Base-by-base conservation (phyloP, 2,329 filamentous ascomycete species). In the Emmonsiellopsis sp. region DNA sequence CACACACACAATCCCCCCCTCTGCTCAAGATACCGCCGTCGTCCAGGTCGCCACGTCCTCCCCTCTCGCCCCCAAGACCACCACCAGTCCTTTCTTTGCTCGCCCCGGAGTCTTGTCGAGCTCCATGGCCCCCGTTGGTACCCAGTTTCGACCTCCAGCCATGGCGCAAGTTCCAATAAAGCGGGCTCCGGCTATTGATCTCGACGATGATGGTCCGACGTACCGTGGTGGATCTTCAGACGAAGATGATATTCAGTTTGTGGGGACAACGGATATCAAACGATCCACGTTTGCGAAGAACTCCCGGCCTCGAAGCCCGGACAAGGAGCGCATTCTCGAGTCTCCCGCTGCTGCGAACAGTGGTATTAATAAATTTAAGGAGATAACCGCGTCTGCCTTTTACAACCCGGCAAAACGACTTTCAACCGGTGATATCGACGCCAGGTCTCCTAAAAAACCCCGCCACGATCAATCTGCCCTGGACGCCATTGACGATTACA, bases 11-110 rank as follows among this genome's bases (percentile, higher is more conserved):
- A 49, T 61, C 40, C 66, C 70, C 46, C 65, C 50, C 32, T 14
- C 65, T 47, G 61, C 62, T 1, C 62, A 60, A 54, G 56, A 62
- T 52, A 60, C 67, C 48, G 66, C 76, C 39, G 65, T 78, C 49
- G 74, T 96, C 53, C 91, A 95, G 68, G 91, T 96, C 2, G 84
- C 86, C 33, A 88, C 88, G n/a, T 96, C 91, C 2, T 96, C 92
- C 1, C 91, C 90, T 2, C 77, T 84, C 54, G 79, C 80, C 55
- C 69, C 74, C n/a, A 66, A 71, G 11, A 64, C 68, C 27, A 67
- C 73, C 37, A 68, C 71, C n/a, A 66, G 65, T 52, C 63, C 52
- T 54, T 59, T 61, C 55, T 58, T 53, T 45, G 61, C 21, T 36
- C 61, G 64, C 60, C 65, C 66, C 62, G 74, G 73, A 44, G 67